These are phyloP conservation scores for Salix caprea DNA, from an alignment of 345 rosid species.

Conservation along the genomic window DNA sequence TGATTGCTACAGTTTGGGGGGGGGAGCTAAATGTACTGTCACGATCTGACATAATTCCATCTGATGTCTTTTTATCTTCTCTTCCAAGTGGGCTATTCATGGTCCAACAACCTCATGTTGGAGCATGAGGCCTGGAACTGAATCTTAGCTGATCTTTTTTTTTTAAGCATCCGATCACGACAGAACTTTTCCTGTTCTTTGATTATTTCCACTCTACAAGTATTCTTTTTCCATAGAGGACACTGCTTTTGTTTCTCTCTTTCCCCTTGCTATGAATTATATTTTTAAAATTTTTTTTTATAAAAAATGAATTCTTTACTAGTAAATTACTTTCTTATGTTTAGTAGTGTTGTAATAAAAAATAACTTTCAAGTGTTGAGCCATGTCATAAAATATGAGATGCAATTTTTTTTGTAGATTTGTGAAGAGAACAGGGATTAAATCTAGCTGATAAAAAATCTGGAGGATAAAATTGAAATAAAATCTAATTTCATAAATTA, in stretches of 20 bases:
- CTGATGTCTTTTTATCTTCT: neutral
- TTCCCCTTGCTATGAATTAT: no score
- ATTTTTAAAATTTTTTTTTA: no score
- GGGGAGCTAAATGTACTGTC: neutral
- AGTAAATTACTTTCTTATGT: no score
- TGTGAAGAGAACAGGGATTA: rapidly evolving
- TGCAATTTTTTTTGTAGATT: no score
- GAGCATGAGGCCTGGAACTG: conserved; percentile 33
- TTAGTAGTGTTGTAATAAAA: no score
- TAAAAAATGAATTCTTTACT: no score
- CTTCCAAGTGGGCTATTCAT: conserved; percentile 15
- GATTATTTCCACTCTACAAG: neutral
- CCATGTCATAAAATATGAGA: no score
- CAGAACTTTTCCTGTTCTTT: conserved; percentile 12
- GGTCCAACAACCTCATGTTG: conserved; percentile 42
- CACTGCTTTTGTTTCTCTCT: conserved; percentile 14
- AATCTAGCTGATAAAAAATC: no score
- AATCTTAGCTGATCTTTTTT: conserved; percentile 28
- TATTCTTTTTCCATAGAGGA: conserved; percentile 28
- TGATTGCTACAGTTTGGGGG: neutral
- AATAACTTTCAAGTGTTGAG: no score
- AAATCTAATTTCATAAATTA: no score
- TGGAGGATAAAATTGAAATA: no score
- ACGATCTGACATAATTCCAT: conserved; percentile 21
- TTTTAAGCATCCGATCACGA: conserved; percentile 20